A percentile compares a stretch with the other conserved stretches of the same genome.
Evolutionary conservation across 176 grass and related monocot species (phyloP).

Genomic region (Ensete glaucum): DNA sequence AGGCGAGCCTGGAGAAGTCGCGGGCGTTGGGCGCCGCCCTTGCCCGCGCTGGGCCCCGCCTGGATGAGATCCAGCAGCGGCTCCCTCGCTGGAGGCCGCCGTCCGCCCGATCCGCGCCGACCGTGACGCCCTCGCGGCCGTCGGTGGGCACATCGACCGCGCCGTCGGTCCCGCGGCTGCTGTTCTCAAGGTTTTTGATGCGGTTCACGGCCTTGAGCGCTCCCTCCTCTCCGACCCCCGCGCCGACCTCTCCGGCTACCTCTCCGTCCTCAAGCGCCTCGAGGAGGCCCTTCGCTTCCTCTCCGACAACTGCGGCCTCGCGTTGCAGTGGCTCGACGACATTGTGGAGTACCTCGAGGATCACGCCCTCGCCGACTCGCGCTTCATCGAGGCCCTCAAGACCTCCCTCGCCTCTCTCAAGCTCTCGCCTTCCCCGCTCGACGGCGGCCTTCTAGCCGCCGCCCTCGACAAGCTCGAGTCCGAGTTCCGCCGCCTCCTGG

Average conservation of each 20-base stretch:
- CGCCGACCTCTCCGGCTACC: slow-evolving; percentile 40
- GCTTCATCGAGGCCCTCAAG: slow-evolving; percentile 56
- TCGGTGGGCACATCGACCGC: slow-evolving; percentile 73
- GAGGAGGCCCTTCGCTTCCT: slow-evolving; percentile 76
- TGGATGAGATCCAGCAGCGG: slow-evolving; percentile 69
- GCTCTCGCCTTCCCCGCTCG: slow-evolving; percentile 12
- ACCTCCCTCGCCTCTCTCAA: slow-evolving; percentile 37
- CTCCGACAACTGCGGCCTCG: slow-evolving; percentile 62
- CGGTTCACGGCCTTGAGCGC: slow-evolving; percentile 75
- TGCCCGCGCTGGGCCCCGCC: slow-evolving; percentile 36
- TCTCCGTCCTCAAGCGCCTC: slow-evolving; percentile 56
- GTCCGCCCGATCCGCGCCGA: slow-evolving; percentile 76
- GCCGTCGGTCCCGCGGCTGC: slow-evolving; percentile 70
- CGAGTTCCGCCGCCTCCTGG: slow-evolving; percentile 59
- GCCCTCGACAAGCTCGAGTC: slow-evolving; percentile 56
- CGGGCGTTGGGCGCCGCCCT: slow-evolving; percentile 31
- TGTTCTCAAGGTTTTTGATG: slow-evolving; percentile 98
- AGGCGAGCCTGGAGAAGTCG: slow-evolving; percentile 43
- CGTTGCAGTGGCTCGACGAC: slow-evolving; percentile 72
- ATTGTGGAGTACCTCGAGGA: slow-evolving; percentile 90
- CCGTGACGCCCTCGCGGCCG: slow-evolving; percentile 32
- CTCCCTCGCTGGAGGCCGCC: slow-evolving; percentile 63
- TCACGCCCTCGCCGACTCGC: slow-evolving; percentile 58
- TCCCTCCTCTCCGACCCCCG: slow-evolving; percentile 43
- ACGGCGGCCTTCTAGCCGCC: slow-evolving; percentile 56